Conservation (phyloP, 2,329 filamentous ascomycete genomes). For the Botrytis squamosa region DNA sequence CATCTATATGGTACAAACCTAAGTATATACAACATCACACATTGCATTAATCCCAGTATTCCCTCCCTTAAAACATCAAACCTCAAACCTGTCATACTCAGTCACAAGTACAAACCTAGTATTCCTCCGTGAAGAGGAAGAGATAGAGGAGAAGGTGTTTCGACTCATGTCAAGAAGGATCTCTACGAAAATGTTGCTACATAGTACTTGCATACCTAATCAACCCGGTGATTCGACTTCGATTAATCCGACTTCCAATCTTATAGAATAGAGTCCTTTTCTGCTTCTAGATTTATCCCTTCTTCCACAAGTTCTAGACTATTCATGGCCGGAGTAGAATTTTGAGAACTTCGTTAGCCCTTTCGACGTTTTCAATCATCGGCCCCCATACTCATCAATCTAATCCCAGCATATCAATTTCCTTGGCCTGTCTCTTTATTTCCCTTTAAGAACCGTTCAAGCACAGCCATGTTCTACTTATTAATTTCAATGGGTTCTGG, state of each 20-base stretch:
- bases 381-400: background rate
- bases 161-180: background rate
- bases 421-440: background rate
- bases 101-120: background rate
- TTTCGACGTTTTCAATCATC: background rate
- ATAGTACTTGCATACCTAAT: background rate
- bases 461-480: background rate
- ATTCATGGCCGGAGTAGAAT: background rate
- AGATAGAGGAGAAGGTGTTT: background rate
- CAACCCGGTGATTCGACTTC: background rate
- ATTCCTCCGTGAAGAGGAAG: background rate
- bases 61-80: background rate
- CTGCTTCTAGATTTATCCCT: background rate
- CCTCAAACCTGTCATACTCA: background rate
- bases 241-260: background rate
- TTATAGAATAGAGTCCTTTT: background rate
- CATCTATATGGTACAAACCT: background rate
- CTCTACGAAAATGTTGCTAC: background rate
- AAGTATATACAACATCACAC: background rate
- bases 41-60: background rate
- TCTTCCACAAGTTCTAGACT: constrained; percentile 2
- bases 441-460: background rate
- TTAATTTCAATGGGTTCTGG: background rate
- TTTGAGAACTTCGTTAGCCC: background rate
- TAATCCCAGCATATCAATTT: constrained; percentile 18